A percentile compares a stretch with the other conserved stretches of the same genome.
These are phyloP conservation scores for Hippophae gyantsensis DNA, from an alignment of 306 rosid genomes.

Conservation along the genomic window DNA sequence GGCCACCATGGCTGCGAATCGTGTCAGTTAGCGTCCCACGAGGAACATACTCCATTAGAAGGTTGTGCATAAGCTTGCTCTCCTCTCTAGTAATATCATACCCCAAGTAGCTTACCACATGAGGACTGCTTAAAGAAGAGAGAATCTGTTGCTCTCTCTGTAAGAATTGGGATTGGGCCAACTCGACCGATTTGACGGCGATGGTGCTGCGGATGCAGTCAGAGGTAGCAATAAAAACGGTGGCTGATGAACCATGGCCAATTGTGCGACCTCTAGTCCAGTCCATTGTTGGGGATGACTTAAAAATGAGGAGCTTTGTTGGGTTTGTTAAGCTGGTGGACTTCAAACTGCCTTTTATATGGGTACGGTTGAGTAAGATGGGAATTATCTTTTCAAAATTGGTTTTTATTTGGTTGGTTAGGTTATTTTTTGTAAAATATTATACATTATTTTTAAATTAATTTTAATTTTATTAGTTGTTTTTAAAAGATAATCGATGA, in stretches of 20 bases:
- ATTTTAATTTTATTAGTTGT: no score
- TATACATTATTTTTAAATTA: no score
- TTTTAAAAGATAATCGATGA: no score
- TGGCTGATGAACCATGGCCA: slow-evolving; percentile 80
- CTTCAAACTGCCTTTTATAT: background rate
- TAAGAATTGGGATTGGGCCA: slow-evolving; percentile 35
- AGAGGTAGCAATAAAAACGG: slow-evolving; percentile 52
- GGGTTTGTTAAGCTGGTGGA: background rate
- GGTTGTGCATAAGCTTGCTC: slow-evolving; percentile 41
- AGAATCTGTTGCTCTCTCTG: slow-evolving; percentile 51
- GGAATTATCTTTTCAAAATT: slow-evolving; percentile 10
- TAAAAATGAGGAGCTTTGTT: slow-evolving; percentile 1
- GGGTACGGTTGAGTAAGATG: no score
- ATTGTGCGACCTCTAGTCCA: slow-evolving; percentile 66
- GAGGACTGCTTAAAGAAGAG: slow-evolving; percentile 49
- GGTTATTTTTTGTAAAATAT: slow-evolving; percentile 4
- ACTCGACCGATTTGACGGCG: slow-evolving; percentile 69
- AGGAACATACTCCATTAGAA: slow-evolving; percentile 67
- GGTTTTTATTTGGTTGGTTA: slow-evolving; percentile 49
- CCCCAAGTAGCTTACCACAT: slow-evolving; percentile 52
- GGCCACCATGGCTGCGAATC: slow-evolving; percentile 28
- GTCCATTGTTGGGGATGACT: slow-evolving; percentile 32
- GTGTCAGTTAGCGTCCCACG: slow-evolving; percentile 40
- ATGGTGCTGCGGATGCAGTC: slow-evolving; percentile 16
- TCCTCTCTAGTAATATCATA: slow-evolving; percentile 48